Evolutionary conservation across 139 green algal species (phyloP).

Genomic region (Tetradesmus lagerheimii): DNA sequence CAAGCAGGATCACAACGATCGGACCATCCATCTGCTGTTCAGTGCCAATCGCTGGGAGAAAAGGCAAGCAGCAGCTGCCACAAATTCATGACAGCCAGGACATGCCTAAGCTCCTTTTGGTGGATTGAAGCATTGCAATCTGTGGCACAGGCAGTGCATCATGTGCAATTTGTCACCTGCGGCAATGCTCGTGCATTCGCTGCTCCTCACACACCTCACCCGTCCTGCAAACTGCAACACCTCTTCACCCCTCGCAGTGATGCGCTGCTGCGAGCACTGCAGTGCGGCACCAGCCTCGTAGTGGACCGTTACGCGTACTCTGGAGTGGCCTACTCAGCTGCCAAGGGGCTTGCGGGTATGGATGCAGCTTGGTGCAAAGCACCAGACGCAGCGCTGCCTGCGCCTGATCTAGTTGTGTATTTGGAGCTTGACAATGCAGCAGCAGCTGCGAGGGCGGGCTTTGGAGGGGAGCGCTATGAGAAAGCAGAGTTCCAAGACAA

Average conservation of each 20-base stretch:
- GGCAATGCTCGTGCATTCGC: too few species aligned
- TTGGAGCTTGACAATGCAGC: slow-evolving; percentile 74
- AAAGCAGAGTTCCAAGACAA: slow-evolving; percentile 75
- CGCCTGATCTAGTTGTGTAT: slow-evolving; percentile 90
- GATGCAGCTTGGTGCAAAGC: slow-evolving; percentile 71
- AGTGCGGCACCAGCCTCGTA: slow-evolving; percentile 87
- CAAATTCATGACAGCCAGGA: too few species aligned
- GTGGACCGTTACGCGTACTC: slow-evolving; percentile 95
- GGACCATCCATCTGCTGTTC: slow-evolving; percentile 93
- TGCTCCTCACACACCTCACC: too few species aligned
- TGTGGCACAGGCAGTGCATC: too few species aligned
- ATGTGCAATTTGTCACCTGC: too few species aligned
- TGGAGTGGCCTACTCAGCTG: slow-evolving; percentile 92
- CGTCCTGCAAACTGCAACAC: background rate
- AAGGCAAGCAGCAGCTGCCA: slow-evolving; percentile 52
- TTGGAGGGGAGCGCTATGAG: slow-evolving; percentile 93
- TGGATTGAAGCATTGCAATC: too few species aligned
- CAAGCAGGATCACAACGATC: slow-evolving; percentile 79
- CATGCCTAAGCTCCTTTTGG: too few species aligned
- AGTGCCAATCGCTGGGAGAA: slow-evolving; percentile 96
- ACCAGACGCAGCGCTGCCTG: slow-evolving; percentile 81
- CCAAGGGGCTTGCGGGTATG: slow-evolving; percentile 75
- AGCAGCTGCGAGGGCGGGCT: slow-evolving; percentile 80
- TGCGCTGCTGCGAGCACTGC: slow-evolving; percentile 73
- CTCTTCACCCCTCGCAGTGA: slow-evolving; percentile 47